A percentile compares a stretch with the other conserved stretches of the same genome.
Conservation (phyloP, 2,329 filamentous ascomycete genomes). For the Incumbomyces delicatus region DNA sequence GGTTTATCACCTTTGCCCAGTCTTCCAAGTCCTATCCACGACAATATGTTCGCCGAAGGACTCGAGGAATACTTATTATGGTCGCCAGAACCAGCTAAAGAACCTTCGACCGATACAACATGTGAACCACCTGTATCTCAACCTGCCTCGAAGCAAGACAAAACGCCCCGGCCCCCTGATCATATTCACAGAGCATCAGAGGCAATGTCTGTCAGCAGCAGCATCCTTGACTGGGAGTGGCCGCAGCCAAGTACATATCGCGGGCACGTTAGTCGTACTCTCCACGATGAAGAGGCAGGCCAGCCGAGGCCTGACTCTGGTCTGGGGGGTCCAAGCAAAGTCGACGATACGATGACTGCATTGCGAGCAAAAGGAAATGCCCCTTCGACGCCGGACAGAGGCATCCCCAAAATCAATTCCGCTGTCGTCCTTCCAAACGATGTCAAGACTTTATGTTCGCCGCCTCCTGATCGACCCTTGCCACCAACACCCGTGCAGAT, state of each 20-base stretch:
- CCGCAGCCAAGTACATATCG: background rate
- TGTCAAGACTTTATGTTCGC: too few relatives aligned
- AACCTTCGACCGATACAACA: background rate
- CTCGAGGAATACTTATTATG: too few relatives aligned
- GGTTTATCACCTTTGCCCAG: background rate
- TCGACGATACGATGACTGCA: too few relatives aligned
- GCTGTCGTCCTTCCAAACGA: too few relatives aligned
- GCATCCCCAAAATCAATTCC: too few relatives aligned
- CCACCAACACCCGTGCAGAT: too few relatives aligned
- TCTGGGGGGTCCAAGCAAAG: background rate
- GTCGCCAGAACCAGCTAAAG: background rate
- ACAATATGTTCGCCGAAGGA: too few relatives aligned
- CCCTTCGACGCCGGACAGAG: too few relatives aligned
- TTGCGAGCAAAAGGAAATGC: too few relatives aligned
- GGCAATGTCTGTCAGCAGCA: conserved; percentile 2
- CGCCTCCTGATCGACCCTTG: too few relatives aligned
- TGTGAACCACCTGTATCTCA: too few relatives aligned
- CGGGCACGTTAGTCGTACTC: too few relatives aligned
- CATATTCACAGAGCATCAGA: background rate
- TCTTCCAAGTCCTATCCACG: background rate
- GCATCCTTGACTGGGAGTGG: background rate
- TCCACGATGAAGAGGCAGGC: background rate
- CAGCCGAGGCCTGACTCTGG: background rate
- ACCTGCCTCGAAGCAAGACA: background rate
- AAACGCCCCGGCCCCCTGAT: background rate